phyloP scores from a whole-genome alignment of 768 basidiomycete genomes.

The Tricholoma furcatifolium region DNA sequence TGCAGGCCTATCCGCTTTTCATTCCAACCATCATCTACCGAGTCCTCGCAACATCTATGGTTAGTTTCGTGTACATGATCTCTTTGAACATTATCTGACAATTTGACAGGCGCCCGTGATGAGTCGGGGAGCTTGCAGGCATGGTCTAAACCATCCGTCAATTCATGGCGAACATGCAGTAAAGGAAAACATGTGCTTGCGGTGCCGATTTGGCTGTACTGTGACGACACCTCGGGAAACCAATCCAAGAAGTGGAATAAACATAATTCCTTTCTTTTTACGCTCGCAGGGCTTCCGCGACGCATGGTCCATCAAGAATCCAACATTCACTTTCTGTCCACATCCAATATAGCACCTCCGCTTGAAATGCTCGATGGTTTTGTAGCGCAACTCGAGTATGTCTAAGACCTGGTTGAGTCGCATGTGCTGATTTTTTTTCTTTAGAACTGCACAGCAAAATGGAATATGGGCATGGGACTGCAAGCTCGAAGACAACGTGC shows the following conservation, averaged over 20 bases:
- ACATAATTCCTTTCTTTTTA: slow-evolving; percentile 31
- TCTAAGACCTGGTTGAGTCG: slow-evolving; percentile 1
- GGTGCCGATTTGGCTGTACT: slow-evolving; percentile 8
- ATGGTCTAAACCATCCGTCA: no score
- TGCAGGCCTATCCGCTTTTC: no score
- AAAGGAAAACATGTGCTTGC: not conserved
- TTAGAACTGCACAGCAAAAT: not conserved
- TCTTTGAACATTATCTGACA: no score
- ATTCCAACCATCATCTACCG: no score
- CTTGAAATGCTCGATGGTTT: slow-evolving; percentile 32
- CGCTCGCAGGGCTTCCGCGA: slow-evolving; percentile 25
- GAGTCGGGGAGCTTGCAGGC: no score
- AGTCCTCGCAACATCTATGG: no score
- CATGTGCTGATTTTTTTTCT: not conserved
- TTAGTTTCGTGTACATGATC: no score
- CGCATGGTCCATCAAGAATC: slow-evolving; percentile 19
- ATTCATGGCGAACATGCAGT: not conserved
- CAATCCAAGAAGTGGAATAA: slow-evolving; percentile 36
- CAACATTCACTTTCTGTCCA: slow-evolving; percentile 30
- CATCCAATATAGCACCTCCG: slow-evolving; percentile 29
- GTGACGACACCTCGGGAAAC: slow-evolving; percentile 26
- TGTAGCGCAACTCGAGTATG: slow-evolving; percentile 24
- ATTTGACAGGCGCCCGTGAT: no score
- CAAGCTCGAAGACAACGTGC: not conserved
- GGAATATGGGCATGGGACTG: not conserved